These are phyloP conservation scores for Blumeria graminis DNA, from an alignment of 2,329 filamentous ascomycete species.

Conservation along the genomic window DNA sequence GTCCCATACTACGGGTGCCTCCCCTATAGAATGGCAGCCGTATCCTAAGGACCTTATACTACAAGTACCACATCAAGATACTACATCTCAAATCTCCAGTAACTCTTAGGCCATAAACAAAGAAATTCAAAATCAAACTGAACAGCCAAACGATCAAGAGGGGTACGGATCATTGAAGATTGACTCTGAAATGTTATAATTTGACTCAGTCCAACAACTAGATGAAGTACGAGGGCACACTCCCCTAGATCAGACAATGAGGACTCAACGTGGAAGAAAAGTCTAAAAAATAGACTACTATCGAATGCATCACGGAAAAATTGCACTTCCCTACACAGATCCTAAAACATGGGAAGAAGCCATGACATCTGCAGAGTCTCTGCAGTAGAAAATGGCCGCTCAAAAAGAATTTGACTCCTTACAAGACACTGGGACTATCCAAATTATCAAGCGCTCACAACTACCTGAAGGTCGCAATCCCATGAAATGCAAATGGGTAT, in stretches of 20 bases:
- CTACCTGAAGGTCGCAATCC: not conserved
- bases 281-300: not conserved
- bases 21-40: too few species aligned
- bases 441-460: not conserved
- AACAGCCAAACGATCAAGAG: too few species aligned
- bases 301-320: not conserved
- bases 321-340: not conserved
- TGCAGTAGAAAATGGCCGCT: not conserved
- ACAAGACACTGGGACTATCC: not conserved
- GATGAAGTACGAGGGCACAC: too few species aligned
- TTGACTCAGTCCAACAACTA: too few species aligned
- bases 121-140: too few species aligned
- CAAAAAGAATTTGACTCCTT: not conserved
- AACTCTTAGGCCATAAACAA: too few species aligned
- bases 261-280: not conserved
- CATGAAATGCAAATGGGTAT: conserved; percentile 1
- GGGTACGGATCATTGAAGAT: too few species aligned
- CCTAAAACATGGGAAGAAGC: not conserved
- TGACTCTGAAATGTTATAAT: too few species aligned
- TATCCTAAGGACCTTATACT: too few species aligned
- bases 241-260: not conserved
- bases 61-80: too few species aligned
- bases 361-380: not conserved
- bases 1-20: too few species aligned
- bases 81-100: too few species aligned